Conservation (phyloP, 1,139 yeast genomes). For the Protomyces pachydermus region DNA sequence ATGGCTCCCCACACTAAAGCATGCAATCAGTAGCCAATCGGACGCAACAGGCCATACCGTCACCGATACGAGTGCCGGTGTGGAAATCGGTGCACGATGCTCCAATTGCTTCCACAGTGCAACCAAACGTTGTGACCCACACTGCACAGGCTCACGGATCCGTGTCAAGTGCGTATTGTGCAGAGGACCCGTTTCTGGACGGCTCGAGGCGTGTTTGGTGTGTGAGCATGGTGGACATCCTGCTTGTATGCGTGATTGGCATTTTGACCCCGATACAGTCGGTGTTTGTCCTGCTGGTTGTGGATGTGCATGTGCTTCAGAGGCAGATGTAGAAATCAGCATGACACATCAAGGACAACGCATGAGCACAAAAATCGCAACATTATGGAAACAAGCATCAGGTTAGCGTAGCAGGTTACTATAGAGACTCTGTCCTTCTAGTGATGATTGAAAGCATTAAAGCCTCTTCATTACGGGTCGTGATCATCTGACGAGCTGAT, state of each 20-base stretch:
- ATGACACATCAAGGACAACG: background rate
- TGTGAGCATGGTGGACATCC: constrained; percentile 1
- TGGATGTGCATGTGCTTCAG: background rate
- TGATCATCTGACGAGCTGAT: background rate
- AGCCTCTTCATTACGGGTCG: background rate
- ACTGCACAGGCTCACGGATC: background rate
- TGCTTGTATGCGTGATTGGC: constrained; percentile 1
- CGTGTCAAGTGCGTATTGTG: background rate
- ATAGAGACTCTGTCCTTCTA: too few relatives aligned
- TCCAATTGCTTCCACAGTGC: background rate
- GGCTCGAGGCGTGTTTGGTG: background rate
- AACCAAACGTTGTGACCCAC: background rate
- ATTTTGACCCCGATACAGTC: background rate
- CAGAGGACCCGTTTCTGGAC: background rate
- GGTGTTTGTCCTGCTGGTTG: background rate
- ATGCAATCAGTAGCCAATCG: background rate
- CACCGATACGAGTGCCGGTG: background rate
- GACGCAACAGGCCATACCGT: background rate
- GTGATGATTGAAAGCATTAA: too few relatives aligned
- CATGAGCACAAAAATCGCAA: background rate
- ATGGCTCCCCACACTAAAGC: background rate
- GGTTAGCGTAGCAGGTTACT: background rate
- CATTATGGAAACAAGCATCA: background rate
- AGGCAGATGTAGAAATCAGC: background rate
- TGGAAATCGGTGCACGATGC: background rate